Percentiles rank a stretch among this genome's conserved stretches.
These are phyloP conservation scores for Aureobasidium melanogenum DNA, from an alignment of 2,329 filamentous ascomycete genomes.

Conservation along the genomic window DNA sequence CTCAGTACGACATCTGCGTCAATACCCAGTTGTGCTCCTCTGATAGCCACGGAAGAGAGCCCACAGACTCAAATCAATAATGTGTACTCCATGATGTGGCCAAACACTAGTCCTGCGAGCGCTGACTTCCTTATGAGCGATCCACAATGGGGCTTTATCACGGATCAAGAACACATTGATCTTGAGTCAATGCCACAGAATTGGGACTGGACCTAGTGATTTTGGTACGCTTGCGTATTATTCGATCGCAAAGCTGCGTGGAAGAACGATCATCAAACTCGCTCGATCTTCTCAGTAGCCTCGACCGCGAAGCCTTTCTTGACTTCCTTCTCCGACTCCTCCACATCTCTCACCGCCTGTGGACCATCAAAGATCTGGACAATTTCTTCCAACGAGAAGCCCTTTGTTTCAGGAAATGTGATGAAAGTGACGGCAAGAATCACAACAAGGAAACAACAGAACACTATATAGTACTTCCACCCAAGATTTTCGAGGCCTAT, in stretches of 20 bases:
- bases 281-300: not conserved
- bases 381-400: slow-evolving; percentile 34
- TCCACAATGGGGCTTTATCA: not conserved
- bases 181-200: not conserved
- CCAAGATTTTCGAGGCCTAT: slow-evolving; percentile 24
- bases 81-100: slow-evolving; percentile 41
- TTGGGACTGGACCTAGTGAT: not conserved
- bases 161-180: not conserved
- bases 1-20: slow-evolving; percentile 13
- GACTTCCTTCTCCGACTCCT: not conserved
- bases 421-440: slow-evolving; percentile 21
- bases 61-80: slow-evolving; percentile 37
- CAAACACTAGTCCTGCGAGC: slow-evolving; percentile 22
- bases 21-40: not conserved
- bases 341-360: not conserved
- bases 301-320: not conserved
- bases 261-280: not conserved
- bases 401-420: slow-evolving; percentile 23
- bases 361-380: slow-evolving; percentile 34
- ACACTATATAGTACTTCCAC: slow-evolving; percentile 25
- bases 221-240: not conserved
- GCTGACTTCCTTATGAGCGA: not conserved
- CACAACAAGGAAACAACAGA: slow-evolving; percentile 30
- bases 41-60: slow-evolving; percentile 26
- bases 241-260: too few relatives aligned